These are phyloP conservation scores for Penicillium sp. DNA, from an alignment of 2,329 filamentous ascomycete species.

Conservation along the genomic window DNA sequence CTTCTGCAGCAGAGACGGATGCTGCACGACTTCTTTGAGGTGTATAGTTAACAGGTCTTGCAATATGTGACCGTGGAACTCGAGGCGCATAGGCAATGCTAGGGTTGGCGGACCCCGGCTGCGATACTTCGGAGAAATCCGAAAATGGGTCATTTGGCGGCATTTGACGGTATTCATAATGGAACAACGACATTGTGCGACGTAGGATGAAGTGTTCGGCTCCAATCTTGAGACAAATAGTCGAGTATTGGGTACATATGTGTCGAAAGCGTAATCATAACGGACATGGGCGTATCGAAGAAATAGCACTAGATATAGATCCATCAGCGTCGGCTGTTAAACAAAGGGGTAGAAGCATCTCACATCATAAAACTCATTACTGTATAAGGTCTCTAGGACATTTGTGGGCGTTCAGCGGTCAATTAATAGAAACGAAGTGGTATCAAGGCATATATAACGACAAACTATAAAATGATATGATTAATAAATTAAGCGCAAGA, in stretches of 20 bases:
- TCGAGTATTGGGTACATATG: conserved; percentile 22
- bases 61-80: conserved; percentile 26
- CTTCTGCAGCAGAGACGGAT: conserved; percentile 30
- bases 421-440: background rate
- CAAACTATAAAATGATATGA: conserved; percentile 8
- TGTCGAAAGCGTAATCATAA: conserved; percentile 31
- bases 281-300: conserved; percentile 9
- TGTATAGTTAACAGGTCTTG: conserved; percentile 20
- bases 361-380: conserved; percentile 13
- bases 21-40: conserved; percentile 24
- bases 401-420: background rate
- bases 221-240: conserved; percentile 27
- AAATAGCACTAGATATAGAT: background rate
- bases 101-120: conserved; percentile 19
- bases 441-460: conserved; percentile 8
- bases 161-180: conserved; percentile 29
- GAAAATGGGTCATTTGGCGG: conserved; percentile 25
- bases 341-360: background rate
- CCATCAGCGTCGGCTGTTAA: background rate
- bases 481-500: conserved; percentile 6
- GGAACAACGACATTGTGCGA: conserved; percentile 39
- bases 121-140: conserved; percentile 23
- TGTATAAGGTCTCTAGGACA: conserved; percentile 9
- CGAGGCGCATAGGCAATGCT: conserved; percentile 15
- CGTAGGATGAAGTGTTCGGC: conserved; percentile 21